Percentiles rank a stretch among this genome's conserved stretches.
These are phyloP conservation scores for Sicyos baderoa DNA, from an alignment of 306 rosid genomes.

Conservation along the genomic window DNA sequence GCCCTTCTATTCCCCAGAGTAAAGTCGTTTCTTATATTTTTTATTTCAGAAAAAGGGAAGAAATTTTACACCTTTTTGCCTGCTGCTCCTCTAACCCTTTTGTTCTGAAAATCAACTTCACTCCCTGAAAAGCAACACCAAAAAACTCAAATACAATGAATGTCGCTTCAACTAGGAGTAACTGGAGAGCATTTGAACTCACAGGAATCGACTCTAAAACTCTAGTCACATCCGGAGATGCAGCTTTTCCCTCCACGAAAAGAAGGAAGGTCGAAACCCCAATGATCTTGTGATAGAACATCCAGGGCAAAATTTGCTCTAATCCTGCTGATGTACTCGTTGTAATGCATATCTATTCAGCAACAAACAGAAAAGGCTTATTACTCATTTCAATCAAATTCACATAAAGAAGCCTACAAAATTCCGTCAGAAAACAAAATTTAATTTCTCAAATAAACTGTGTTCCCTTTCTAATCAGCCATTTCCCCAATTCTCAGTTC, in stretches of 20 bases:
- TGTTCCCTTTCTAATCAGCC: neutral
- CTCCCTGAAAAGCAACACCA: constrained; percentile 52
- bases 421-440: neutral
- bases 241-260: constrained; percentile 95
- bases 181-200: constrained; percentile 30
- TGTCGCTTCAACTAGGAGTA: constrained; percentile 1
- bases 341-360: constrained; percentile 66
- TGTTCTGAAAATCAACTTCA: constrained; percentile 84
- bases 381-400: neutral
- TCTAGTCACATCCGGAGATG: constrained; percentile 63
- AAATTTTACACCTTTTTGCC: constrained; percentile 61
- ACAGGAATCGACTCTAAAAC: constrained; percentile 82
- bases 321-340: constrained; percentile 86
- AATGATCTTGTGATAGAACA: constrained; percentile 91
- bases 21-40: neutral
- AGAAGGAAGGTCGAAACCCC: constrained; percentile 75
- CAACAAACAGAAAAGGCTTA: neutral
- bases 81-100: constrained; percentile 86
- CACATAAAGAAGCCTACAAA: neutral
- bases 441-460: neutral
- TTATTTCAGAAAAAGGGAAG: neutral
- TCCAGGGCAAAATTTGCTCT: constrained; percentile 96
- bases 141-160: constrained; percentile 16
- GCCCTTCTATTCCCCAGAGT: neutral
- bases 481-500: neutral